A percentile compares a stretch with the other conserved stretches of the same genome.
These are phyloP conservation scores for Fusarium brevicatenulatum DNA, from an alignment of 2,329 filamentous ascomycete species.

Conservation along the genomic window DNA sequence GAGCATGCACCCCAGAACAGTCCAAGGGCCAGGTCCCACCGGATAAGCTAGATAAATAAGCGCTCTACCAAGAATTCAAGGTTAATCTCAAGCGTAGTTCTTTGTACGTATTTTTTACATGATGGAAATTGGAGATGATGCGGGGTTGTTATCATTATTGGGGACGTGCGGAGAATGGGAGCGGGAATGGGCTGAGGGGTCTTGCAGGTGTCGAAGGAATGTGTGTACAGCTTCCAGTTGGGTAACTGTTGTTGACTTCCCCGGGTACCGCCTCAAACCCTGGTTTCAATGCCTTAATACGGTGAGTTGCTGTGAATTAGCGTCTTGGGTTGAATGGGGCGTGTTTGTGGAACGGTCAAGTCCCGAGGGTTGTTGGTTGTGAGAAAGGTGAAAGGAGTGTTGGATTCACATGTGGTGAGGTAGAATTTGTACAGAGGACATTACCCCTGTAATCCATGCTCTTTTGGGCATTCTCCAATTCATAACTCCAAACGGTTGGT, in stretches of 20 bases:
- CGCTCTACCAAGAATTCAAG: constrained; percentile 7
- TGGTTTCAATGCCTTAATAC: neutral
- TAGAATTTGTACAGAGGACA: neutral
- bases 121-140: constrained; percentile 40
- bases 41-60: constrained; percentile 20
- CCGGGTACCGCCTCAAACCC: constrained; percentile 1
- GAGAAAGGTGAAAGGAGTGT: neutral
- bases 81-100: constrained; percentile 30
- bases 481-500: neutral
- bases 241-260: neutral
- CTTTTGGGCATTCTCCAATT: constrained; percentile 4
- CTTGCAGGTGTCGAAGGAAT: neutral
- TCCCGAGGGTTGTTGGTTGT: neutral
- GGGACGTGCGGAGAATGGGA: constrained; percentile 33
- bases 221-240: neutral
- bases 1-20: constrained; percentile 30
- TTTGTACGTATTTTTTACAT: constrained; percentile 42
- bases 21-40: constrained; percentile 1
- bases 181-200: neutral
- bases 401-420: neutral
- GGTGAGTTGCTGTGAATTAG: neutral
- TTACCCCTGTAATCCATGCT: neutral
- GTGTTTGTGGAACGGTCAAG: constrained; percentile 1
- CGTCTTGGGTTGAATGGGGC: neutral
- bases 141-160: constrained; percentile 28